A percentile compares a stretch with the other conserved stretches of the same genome.
phyloP scores from a whole-genome alignment of 2,329 filamentous ascomycete species.

The Ilyonectria mors-panacis region DNA sequence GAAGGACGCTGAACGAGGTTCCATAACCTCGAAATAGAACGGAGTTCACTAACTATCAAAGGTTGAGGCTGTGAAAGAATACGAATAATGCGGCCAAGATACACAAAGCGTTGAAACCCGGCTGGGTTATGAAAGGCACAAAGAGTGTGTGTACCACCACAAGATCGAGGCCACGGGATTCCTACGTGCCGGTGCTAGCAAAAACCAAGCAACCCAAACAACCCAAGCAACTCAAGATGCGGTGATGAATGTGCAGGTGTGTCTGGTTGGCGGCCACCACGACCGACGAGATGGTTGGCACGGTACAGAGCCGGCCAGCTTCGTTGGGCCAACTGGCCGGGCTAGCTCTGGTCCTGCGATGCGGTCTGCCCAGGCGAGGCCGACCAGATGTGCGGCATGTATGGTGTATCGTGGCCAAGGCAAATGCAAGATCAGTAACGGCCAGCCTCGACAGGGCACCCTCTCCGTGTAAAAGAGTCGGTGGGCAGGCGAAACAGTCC shows the following conservation, averaged over 20 bases:
- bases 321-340: conserved; percentile 7
- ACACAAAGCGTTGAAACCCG: background rate
- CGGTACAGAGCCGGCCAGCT: conserved; percentile 14
- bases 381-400: conserved; percentile 26
- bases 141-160: background rate
- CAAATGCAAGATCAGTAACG: conserved; percentile 19
- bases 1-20: conserved; percentile 12
- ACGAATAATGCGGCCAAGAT: background rate
- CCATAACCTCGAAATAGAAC: conserved; percentile 15
- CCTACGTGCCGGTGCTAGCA: conserved; percentile 1
- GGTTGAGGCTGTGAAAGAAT: conserved; percentile 7
- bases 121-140: background rate
- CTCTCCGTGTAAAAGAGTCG: conserved; percentile 18
- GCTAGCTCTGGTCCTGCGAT: background rate
- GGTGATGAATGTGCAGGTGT: conserved; percentile 16
- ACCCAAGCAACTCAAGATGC: conserved; percentile 17
- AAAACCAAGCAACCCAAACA: background rate
- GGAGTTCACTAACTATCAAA: background rate
- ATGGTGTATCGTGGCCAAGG: conserved; percentile 27
- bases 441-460: conserved; percentile 12
- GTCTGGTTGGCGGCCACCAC: conserved; percentile 16
- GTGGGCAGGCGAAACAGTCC: conserved; percentile 12
- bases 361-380: conserved; percentile 19
- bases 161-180: conserved; percentile 7
- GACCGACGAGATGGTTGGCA: conserved; percentile 20